phyloP scores from a whole-genome alignment of 352 stramenopile species.

The Globisporangium canariense region DNA sequence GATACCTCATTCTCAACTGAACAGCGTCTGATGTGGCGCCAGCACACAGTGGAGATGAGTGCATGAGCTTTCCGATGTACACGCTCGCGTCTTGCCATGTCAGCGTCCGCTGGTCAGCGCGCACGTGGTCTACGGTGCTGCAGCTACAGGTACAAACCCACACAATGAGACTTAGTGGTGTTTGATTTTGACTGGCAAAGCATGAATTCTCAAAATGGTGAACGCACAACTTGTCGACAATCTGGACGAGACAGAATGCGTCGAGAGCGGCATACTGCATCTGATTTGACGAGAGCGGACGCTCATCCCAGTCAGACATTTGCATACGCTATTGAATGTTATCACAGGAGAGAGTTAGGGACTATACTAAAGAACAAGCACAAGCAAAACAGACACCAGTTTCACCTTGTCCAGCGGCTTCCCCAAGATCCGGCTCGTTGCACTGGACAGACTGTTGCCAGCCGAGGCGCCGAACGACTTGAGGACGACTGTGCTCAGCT shows the following conservation, averaged over 20 bases:
- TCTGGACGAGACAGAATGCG: constrained; percentile 58
- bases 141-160: not conserved
- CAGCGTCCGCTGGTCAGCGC: not conserved
- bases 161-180: not conserved
- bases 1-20: constrained; percentile 28
- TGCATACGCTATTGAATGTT: constrained; percentile 41
- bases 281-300: constrained; percentile 48
- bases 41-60: constrained; percentile 27
- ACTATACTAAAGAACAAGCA: too few relatives aligned
- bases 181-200: not conserved
- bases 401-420: constrained; percentile 64
- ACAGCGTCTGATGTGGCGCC: constrained; percentile 26
- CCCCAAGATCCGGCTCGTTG: constrained; percentile 35
- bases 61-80: constrained; percentile 24
- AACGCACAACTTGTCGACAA: constrained; percentile 49
- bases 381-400: not conserved
- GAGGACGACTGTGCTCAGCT: constrained; percentile 32
- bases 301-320: constrained; percentile 64
- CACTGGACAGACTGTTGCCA: constrained; percentile 47
- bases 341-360: too few relatives aligned
- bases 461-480: constrained; percentile 24
- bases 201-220: not conserved
- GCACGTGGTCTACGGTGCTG: not conserved
- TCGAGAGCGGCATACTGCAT: constrained; percentile 62
- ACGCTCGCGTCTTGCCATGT: constrained; percentile 10